phyloP scores from a whole-genome alignment of 2,329 filamentous ascomycete species.

The Talaromyces rugulosus region DNA sequence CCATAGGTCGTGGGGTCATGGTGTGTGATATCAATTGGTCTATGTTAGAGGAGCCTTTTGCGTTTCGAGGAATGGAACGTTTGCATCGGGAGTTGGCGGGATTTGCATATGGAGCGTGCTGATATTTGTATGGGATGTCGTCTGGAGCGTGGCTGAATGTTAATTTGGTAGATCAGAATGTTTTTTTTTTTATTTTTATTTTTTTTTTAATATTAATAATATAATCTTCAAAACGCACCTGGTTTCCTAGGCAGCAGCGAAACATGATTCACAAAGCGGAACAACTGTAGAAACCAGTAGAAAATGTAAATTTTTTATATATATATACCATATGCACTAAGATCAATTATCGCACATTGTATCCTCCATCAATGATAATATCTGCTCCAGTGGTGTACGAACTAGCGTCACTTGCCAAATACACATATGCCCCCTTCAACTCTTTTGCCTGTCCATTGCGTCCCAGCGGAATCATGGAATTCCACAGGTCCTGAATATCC shows the following conservation, averaged over 20 bases:
- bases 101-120: background rate
- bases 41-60: background rate
- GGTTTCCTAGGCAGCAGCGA: background rate
- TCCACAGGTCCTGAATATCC: constrained; percentile 55
- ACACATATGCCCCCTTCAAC: constrained; percentile 58
- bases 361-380: constrained; percentile 48
- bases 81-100: background rate
- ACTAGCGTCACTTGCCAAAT: constrained; percentile 45
- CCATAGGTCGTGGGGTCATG: background rate
- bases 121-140: background rate
- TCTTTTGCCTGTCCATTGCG: constrained; percentile 62
- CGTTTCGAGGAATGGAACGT: background rate
- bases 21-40: background rate
- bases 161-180: background rate
- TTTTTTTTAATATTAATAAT: background rate
- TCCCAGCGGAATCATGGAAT: constrained; percentile 57
- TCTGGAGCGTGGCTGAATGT: too few relatives aligned
- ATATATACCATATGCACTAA: too few relatives aligned
- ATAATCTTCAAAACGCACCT: background rate
- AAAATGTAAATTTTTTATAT: background rate
- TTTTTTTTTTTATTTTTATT: background rate
- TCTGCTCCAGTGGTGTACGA: constrained; percentile 49
- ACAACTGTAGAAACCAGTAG: too few relatives aligned
- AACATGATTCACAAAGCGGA: too few relatives aligned
- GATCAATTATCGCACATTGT: constrained; percentile 36